Percentiles rank a stretch among this genome's conserved stretches.
Conservation (phyloP, 192 early-diverging fungal genomes). For the Coemansia sp. region DNA sequence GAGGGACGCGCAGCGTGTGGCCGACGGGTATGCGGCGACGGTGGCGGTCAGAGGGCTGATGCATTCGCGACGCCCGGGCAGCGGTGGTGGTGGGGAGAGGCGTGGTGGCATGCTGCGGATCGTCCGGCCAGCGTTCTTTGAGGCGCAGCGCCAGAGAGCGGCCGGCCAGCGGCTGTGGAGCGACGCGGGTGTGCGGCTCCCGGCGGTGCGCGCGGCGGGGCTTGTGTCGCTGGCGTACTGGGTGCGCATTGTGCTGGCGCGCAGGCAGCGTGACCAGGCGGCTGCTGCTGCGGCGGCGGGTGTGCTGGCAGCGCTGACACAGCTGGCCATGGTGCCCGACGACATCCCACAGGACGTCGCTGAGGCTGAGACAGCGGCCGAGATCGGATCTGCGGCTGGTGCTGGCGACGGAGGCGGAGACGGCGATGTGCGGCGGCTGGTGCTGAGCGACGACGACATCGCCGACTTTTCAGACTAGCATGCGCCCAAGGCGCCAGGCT, state of each 20-base stretch:
- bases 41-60: constrained; percentile 33
- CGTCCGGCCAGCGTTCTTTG: constrained; percentile 35
- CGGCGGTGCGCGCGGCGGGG: constrained; percentile 12
- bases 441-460: constrained; percentile 47
- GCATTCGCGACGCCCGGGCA: constrained; percentile 5
- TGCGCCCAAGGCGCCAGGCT: too few species aligned
- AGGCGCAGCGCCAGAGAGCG: constrained; percentile 11
- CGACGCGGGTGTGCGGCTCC: constrained; percentile 1
- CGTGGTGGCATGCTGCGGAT: constrained; percentile 17
- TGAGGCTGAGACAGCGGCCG: too few species aligned
- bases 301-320: neutral
- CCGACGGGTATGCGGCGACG: constrained; percentile 17
- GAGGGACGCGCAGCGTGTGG: neutral
- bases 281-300: neutral
- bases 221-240: neutral
- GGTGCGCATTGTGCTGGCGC: constrained; percentile 1
- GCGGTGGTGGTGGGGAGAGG: neutral
- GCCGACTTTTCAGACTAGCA: constrained; percentile 43
- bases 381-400: too few species aligned
- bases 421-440: constrained; percentile 8
- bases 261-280: neutral
- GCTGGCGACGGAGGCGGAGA: neutral
- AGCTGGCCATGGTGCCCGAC: constrained; percentile 1
- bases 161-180: constrained; percentile 7
- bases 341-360: too few species aligned